Evolutionary conservation across 139 green algal genomes (phyloP).

Genomic region (Tetraselmis striata): DNA sequence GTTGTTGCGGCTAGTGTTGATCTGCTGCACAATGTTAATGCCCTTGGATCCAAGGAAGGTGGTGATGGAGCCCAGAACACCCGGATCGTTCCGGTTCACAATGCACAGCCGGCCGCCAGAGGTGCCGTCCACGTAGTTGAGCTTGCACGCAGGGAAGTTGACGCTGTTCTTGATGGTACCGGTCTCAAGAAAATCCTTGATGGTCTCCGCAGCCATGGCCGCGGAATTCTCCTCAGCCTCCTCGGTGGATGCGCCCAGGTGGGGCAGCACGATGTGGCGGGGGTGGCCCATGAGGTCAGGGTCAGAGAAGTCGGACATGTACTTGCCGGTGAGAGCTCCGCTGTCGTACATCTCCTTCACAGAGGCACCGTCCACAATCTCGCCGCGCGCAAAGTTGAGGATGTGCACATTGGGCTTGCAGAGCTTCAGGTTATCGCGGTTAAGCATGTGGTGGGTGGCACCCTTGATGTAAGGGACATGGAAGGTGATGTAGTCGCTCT

Average conservation of each 20-base stretch:
- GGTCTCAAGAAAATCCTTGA: conserved; percentile 52
- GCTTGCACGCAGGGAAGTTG: conserved; percentile 44
- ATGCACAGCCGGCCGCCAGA: conserved; percentile 41
- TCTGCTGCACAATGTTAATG: conserved; percentile 49
- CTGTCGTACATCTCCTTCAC: conserved; percentile 27
- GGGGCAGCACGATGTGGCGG: conserved; percentile 37
- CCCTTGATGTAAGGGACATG: conserved; percentile 44
- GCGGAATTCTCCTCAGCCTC: conserved; percentile 53
- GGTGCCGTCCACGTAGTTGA: conserved; percentile 27
- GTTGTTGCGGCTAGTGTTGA: conserved; percentile 40
- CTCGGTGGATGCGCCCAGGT: conserved; percentile 46
- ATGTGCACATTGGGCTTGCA: conserved; percentile 43
- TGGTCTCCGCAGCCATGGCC: conserved; percentile 44
- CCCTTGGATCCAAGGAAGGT: conserved; percentile 33
- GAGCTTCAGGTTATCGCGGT: conserved; percentile 32
- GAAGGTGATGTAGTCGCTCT: conserved; percentile 45
- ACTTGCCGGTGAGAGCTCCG: conserved; percentile 40
- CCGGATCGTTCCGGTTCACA: conserved; percentile 41
- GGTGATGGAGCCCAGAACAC: conserved; percentile 47
- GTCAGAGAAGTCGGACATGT: conserved; percentile 48
- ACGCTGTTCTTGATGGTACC: conserved; percentile 48
- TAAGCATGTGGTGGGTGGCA: conserved; percentile 49
- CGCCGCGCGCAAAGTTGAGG: conserved; percentile 49
- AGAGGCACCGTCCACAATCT: conserved; percentile 42
- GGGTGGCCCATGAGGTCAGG: conserved; percentile 31